Evolutionary conservation across 257 asterid species (phyloP), one percentile per base, ranked within the genome.

Genomic region (Jacaranda mimosifolia): DNA sequence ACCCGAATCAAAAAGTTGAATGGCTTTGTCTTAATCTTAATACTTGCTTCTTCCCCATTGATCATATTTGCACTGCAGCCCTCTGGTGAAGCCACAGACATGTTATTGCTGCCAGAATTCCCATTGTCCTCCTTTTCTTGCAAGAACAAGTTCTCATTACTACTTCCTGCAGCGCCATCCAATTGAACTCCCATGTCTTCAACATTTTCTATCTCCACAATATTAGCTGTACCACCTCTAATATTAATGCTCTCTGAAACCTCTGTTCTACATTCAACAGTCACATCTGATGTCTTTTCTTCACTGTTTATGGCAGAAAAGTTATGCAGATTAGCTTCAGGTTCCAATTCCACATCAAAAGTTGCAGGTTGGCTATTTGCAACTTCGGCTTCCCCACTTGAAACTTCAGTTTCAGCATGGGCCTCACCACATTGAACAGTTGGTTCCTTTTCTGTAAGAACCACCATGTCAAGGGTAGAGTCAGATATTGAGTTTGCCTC

Each of bases 1-100:
- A 86, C 78, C 83, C 87, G 87, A 35, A 89, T 76, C 83, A 93
- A 66, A 82, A 79, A 86, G 83, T 84, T 81, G 88, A 91, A 90
- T 74, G 94, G 93, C 80, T 83, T 89, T 9, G 75, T 66, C 67
- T 80, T 39, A 15, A 72, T 70, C 71, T 56, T 84, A 57, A 77
- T 46, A 63, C 45, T 73, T 56, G 76, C 81, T 74, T 84, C 89
- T 64, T 79, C 83, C 67, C 59, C 81, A 57, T 79, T 78, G 59
- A 72, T 68, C 21, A 45, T 57, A 68, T 73, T 81, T 49, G 60
- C 56, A 77, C 73, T 65, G 78, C 93, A 89, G 83, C 64, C 82
- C 75, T 78, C 96, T 32, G 82, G 57, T 81, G 85, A 77, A 79
- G 84, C 75, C 60, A 55, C 72, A 19, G 86, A 75, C 56, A 70